Evolutionary conservation across 2,329 filamentous ascomycete genomes (phyloP), one percentile per base, ranked within the genome.

Genomic region (Claviceps pusilla): DNA sequence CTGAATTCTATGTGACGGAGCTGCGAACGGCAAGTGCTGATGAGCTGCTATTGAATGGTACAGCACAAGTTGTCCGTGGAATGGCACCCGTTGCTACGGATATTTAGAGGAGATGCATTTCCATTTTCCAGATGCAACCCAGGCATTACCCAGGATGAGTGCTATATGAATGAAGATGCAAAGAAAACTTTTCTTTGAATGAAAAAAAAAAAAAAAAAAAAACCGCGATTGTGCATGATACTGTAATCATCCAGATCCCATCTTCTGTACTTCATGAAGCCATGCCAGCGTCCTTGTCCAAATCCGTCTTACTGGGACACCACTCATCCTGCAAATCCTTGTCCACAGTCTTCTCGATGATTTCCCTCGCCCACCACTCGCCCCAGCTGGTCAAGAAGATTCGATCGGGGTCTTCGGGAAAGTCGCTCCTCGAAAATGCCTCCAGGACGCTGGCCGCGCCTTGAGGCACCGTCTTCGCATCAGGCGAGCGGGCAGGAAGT

Each of bases 371-470:
- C 75, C 76, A 79, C 75, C 75, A 79, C 65, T 79, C 75, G 1
- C 76, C 76, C 76, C 75, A 78, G 59, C 75, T 77, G 0, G 75
- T 78, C 48, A 79, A 59, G 62, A 79, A 78, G 54, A 79, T 75
- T 51, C 71, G 70, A 19, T 78, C 72, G 0, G 70, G 71, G 41
- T 79, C 75, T 31, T 73, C 68, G 1, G 76, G 76, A 45, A 78
- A 66, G 57, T 78, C 74, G 19, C 68, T 65, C 3, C 68, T 61
- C 0, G 66, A 69, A 31, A 78, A 68, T 0, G 75, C 76, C 1
- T 63, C 62, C 16, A 75, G 64, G 1, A 78, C 66, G 55, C 66
- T 78, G 19, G 64, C 59, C 0, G 73, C 76, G 11, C 75, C 76
- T 63, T 77, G 70, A 2, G 70, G 60, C 1, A 77, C 59, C 0